These are phyloP conservation scores for Fusarium hainanense DNA, from an alignment of 2,329 filamentous ascomycete genomes.

Conservation along the genomic window DNA sequence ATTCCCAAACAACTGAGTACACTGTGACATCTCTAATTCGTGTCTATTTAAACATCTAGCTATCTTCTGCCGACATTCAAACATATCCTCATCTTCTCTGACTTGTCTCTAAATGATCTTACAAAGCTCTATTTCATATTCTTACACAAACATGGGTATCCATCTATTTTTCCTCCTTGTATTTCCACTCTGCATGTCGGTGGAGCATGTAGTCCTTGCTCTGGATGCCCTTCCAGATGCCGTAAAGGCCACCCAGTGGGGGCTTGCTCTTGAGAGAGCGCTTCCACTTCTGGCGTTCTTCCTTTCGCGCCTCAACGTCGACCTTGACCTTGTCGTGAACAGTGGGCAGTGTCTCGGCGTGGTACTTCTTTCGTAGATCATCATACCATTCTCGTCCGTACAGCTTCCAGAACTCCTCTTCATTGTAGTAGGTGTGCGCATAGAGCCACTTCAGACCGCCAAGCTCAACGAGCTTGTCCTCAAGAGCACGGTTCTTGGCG, in stretches of 20 bases:
- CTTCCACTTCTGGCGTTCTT: slow-evolving; percentile 53
- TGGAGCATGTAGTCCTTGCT: slow-evolving; percentile 68
- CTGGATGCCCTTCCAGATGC: slow-evolving; percentile 68
- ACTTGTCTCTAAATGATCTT: slow-evolving; percentile 1
- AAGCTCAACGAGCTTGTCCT: slow-evolving; percentile 74
- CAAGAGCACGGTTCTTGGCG: slow-evolving; percentile 75
- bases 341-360: slow-evolving; percentile 69
- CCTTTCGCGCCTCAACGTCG: slow-evolving; percentile 58
- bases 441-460: slow-evolving; percentile 90
- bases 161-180: slow-evolving; percentile 50
- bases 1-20: slow-evolving; percentile 15
- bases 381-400: slow-evolving; percentile 72
- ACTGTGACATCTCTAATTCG: not conserved
- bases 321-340: slow-evolving; percentile 79
- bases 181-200: slow-evolving; percentile 65
- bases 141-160: slow-evolving; percentile 36
- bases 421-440: slow-evolving; percentile 85
- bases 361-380: slow-evolving; percentile 69
- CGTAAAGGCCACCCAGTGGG: slow-evolving; percentile 69
- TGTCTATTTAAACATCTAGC: not conserved
- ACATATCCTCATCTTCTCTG: not conserved
- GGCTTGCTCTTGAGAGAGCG: slow-evolving; percentile 60
- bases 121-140: slow-evolving; percentile 18
- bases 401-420: slow-evolving; percentile 74
- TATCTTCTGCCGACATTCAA: not conserved